Conservation (phyloP, 331 rosid species). For the Ulmus americana region DNA sequence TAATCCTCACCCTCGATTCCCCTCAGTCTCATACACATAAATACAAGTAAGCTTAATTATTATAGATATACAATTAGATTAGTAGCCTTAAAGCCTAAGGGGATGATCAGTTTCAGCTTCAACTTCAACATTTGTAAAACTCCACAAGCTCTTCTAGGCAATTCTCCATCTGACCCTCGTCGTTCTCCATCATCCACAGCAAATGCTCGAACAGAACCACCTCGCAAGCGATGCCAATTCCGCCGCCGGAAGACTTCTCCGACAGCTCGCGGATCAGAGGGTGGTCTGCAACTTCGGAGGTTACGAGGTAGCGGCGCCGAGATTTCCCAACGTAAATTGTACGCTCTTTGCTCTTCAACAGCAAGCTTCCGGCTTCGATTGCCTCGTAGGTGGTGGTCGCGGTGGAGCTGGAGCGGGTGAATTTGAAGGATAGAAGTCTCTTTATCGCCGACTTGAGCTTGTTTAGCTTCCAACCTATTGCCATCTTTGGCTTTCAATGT, state of each 20-base stretch:
- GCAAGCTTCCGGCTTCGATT: too few species aligned
- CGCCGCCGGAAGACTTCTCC: constrained; percentile 36
- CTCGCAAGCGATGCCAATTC: constrained; percentile 44
- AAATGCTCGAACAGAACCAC: constrained; percentile 89
- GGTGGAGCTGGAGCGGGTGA: constrained; percentile 38
- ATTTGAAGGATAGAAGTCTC: constrained; percentile 73
- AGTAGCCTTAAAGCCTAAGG: too few species aligned
- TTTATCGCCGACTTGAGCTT: constrained; percentile 82
- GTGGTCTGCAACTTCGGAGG: constrained; percentile 56
- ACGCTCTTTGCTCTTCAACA: constrained; percentile 9
- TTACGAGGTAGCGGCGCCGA: constrained; percentile 57
- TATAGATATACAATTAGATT: too few species aligned
- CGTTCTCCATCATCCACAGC: constrained; percentile 81
- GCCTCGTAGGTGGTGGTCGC: constrained; percentile 8
- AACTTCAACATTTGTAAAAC: constrained; percentile 53
- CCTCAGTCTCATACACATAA: too few species aligned
- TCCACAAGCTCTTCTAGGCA: constrained; percentile 76
- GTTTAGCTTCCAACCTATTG: constrained; percentile 61
- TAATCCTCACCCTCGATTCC: too few species aligned
- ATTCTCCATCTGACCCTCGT: constrained; percentile 53
- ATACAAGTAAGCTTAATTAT: too few species aligned
- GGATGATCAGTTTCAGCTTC: too few species aligned
- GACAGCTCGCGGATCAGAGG: constrained; percentile 74
- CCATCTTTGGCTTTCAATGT: constrained; percentile 33
- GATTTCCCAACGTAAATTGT: constrained; percentile 75